Evolutionary conservation across 2,329 filamentous ascomycete species (phyloP).

Genomic region (Clonostachys rhizophaga): DNA sequence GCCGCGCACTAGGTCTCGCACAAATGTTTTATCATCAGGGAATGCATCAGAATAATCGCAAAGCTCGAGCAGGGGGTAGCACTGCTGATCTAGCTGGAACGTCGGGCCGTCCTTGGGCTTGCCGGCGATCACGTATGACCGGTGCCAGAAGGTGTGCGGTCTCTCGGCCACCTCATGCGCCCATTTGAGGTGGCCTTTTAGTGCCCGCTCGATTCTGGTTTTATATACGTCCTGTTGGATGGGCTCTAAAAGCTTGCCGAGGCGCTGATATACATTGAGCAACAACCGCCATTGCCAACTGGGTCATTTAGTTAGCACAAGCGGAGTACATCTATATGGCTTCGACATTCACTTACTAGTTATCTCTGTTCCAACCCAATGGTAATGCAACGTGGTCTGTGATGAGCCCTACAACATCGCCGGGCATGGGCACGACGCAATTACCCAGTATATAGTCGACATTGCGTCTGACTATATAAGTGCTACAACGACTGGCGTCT

Average conservation of each 20-base stretch:
- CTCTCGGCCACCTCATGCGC: neutral
- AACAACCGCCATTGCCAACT: neutral
- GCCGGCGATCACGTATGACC: neutral
- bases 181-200: neutral
- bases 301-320: neutral
- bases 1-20: neutral
- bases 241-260: neutral
- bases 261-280: neutral
- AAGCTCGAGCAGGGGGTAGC: conserved; percentile 3
- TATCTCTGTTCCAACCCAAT: neutral
- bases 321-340: no score
- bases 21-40: neutral
- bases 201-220: neutral
- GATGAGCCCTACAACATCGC: neutral
- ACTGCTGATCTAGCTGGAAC: neutral
- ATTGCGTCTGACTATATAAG: neutral
- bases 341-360: neutral
- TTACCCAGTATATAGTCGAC: neutral
- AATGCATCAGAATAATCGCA: neutral
- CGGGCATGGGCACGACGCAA: neutral
- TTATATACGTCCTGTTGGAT: neutral
- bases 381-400: neutral
- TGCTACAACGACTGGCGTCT: neutral
- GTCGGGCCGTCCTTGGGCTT: neutral
- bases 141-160: neutral